Base-by-base conservation (phyloP, 2,329 filamentous ascomycete species). In the Claviceps capensis region DNA sequence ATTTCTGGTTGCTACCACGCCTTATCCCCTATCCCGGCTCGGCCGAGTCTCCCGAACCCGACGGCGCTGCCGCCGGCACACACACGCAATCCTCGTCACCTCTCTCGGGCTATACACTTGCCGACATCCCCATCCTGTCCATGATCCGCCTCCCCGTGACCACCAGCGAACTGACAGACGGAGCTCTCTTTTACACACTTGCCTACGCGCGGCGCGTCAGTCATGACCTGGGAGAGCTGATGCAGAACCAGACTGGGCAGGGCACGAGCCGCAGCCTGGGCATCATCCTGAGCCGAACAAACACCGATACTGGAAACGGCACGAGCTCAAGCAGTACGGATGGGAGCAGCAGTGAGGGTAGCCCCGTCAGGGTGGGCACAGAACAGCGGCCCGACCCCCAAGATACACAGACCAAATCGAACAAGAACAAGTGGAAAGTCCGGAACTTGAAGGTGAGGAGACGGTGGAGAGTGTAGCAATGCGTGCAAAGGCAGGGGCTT, bases 141-240 rank as follows among this genome's bases (percentile, higher is more conserved):
- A 55, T 63, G n/a, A 58, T 68, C 8, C 55, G 64, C 0, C 55
- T 68, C 0, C 66, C 66, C 8, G 56, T 68, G 2, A 53, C 59
- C 19, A 56, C 63, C 1, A 54, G 45, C 48, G 66, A 68, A 53
- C 54, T 68, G 8, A 57, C 60, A 4, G 63, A 66, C 44, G 65
- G 65, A 19, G 59, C 58, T 9, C 58, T 63, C 34, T 66, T 62
- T 36, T 68, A 68, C 53, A 59, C 62, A 1, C 61, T 61, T 22
- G 57, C 57, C 23, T 61, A 62, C 40, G 60, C 64, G 1, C 59
- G 59, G 2, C 60, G 61, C 14, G 58, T 59, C 2, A 60, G 63
- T 47, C 62, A 59, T 38, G 64, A 67, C 40, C 60, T 61, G 13
- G 57, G 57, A 40, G 61, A 61, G 45, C 50, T 61, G 50, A 59